Evolutionary conservation across 2,329 filamentous ascomycete genomes (phyloP).

Genomic region (Claviceps citrina): DNA sequence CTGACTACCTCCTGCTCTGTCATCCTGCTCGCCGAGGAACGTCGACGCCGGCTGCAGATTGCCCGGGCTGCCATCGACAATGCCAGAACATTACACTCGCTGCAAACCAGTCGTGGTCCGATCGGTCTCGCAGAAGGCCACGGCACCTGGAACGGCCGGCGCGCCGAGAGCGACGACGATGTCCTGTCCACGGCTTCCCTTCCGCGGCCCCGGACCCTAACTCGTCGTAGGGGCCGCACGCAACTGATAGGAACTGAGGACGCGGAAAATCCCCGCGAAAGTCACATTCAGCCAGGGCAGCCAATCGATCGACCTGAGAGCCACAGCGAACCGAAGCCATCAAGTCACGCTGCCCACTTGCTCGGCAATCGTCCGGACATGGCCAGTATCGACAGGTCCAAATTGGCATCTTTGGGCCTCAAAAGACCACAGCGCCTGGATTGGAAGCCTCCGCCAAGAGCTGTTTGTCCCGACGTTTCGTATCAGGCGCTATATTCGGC

Average conservation of each 20-base stretch:
- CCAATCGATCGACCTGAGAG: neutral
- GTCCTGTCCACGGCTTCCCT: constrained; percentile 10
- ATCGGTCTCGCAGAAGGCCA: constrained; percentile 15
- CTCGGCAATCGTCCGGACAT: constrained; percentile 3
- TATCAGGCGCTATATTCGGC: neutral
- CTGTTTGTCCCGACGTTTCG: neutral
- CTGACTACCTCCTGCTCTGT: constrained; percentile 43
- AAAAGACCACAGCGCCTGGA: neutral
- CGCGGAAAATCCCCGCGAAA: constrained; percentile 1
- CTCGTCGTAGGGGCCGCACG: constrained; percentile 15
- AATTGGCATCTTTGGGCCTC: neutral
- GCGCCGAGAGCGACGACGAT: constrained; percentile 12
- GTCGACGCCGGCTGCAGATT: constrained; percentile 37
- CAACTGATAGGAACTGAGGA: constrained; percentile 1
- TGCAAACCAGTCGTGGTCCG: constrained; percentile 17
- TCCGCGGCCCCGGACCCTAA: constrained; percentile 11
- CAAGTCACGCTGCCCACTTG: neutral
- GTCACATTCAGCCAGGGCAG: neutral
- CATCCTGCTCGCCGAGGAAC: constrained; percentile 39
- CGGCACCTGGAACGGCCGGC: constrained; percentile 8
- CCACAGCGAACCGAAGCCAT: neutral
- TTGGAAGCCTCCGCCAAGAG: constrained; percentile 2
- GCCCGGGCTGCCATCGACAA: constrained; percentile 36
- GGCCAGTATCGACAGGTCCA: constrained; percentile 1
- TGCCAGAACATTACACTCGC: constrained; percentile 33